Evolutionary conservation across 257 asterid species (phyloP).

Genomic region (Ocimum tenuiflorum): DNA sequence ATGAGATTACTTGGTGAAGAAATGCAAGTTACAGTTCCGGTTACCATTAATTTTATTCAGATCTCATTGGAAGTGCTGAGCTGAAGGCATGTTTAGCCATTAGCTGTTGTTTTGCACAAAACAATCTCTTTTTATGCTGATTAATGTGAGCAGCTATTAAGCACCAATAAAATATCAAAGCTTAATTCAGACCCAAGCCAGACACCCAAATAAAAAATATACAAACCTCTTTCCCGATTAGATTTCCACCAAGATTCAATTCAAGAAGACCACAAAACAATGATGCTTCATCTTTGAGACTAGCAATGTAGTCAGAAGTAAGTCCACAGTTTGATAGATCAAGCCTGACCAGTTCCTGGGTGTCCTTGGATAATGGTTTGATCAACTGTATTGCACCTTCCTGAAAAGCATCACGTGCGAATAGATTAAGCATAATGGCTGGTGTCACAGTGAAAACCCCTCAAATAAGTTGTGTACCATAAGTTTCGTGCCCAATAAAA

Average conservation of each 20-base stretch:
- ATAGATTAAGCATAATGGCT: constrained; percentile 14
- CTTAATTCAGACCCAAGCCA: not conserved
- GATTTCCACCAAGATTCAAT: constrained; percentile 83
- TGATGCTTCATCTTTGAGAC: constrained; percentile 47
- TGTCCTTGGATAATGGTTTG: constrained; percentile 59
- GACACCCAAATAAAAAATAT: constrained; percentile 13
- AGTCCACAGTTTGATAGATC: constrained; percentile 70
- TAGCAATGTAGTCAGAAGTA: constrained; percentile 39
- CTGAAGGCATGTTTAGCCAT: not conserved
- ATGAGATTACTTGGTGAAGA: not conserved
- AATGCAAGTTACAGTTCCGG: not conserved
- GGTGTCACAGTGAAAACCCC: not conserved
- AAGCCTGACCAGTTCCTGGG: constrained; percentile 63
- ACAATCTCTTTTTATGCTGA: not conserved
- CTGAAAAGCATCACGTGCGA: constrained; percentile 35
- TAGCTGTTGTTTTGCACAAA: not conserved
- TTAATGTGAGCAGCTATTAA: not conserved
- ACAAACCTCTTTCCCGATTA: constrained; percentile 64
- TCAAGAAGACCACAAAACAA: constrained; percentile 50
- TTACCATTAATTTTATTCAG: not conserved
- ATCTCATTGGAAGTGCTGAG: not conserved
- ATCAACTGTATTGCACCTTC: constrained; percentile 65
- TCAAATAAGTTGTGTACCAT: not conserved
- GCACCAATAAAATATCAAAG: constrained; percentile 6
- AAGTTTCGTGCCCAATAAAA: not conserved